Evolutionary conservation across 2,329 filamentous ascomycete species (phyloP).

Genomic region (Leptographium lundbergii): DNA sequence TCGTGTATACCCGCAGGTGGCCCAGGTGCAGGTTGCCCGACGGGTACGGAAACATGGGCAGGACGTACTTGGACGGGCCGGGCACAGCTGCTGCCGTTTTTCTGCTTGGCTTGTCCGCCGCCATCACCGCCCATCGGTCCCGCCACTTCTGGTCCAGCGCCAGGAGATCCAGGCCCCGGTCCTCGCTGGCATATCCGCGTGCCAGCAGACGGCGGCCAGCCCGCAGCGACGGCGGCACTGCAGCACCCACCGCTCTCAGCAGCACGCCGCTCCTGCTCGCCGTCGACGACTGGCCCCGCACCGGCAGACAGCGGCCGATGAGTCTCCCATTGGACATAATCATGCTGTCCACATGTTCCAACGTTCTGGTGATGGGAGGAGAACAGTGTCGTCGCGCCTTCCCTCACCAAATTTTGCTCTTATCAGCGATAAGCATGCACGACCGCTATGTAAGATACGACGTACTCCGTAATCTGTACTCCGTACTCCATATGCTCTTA

Average conservation of each 20-base stretch:
- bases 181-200: slow-evolving; percentile 21
- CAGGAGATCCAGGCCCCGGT: slow-evolving; percentile 27
- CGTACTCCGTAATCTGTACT: no score
- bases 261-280: background rate
- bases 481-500: no score
- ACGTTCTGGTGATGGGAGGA: background rate
- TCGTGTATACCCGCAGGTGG: slow-evolving; percentile 79
- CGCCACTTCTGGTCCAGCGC: slow-evolving; percentile 41
- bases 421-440: background rate
- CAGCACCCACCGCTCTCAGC: background rate
- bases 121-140: slow-evolving; percentile 25
- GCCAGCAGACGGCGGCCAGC: background rate
- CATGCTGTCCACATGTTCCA: background rate
- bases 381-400: background rate
- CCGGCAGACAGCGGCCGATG: slow-evolving; percentile 16
- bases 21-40: slow-evolving; percentile 79
- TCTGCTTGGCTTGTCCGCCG: background rate
- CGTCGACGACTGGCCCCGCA: slow-evolving; percentile 5
- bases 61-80: slow-evolving; percentile 46
- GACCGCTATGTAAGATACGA: no score
- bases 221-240: background rate
- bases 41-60: slow-evolving; percentile 91
- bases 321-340: slow-evolving; percentile 15
- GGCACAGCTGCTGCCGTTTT: background rate
- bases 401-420: background rate